phyloP scores from a whole-genome alignment of 2,329 filamentous ascomycete species.

The Lachnellula arida region DNA sequence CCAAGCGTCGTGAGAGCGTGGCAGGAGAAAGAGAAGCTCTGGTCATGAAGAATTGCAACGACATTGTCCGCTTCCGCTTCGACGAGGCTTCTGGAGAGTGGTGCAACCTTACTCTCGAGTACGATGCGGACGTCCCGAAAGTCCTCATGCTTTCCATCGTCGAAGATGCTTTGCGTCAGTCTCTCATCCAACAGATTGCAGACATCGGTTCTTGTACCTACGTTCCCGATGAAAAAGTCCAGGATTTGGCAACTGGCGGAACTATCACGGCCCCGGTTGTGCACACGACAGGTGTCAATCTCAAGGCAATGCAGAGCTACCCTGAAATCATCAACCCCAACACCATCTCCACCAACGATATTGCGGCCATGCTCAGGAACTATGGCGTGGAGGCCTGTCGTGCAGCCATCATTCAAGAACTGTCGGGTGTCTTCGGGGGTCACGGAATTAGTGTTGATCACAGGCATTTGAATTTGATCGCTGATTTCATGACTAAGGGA shows the following conservation, averaged over 20 bases:
- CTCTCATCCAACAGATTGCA: conserved; percentile 81
- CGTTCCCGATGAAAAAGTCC: conserved; percentile 54
- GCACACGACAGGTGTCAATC: conserved; percentile 79
- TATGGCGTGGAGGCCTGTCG: conserved; percentile 96
- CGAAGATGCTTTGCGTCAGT: conserved; percentile 70
- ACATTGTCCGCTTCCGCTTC: conserved; percentile 74
- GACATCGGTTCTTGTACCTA: conserved; percentile 70
- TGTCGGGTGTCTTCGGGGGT: conserved; percentile 77
- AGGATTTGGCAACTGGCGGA: conserved; percentile 44
- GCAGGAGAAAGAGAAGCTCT: conserved; percentile 50
- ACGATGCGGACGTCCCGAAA: conserved; percentile 76
- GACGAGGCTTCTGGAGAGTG: conserved; percentile 68
- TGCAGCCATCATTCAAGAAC: conserved; percentile 78
- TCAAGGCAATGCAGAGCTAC: conserved; percentile 86
- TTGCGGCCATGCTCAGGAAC: conserved; percentile 73
- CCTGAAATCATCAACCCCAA: conserved; percentile 82
- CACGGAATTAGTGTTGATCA: conserved; percentile 92
- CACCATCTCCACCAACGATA: conserved; percentile 86
- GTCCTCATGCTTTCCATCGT: conserved; percentile 89
- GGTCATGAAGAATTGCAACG: conserved; percentile 57
- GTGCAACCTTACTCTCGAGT: conserved; percentile 80
- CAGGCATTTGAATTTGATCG: conserved; percentile 90
- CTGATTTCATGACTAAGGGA: conserved; percentile 94
- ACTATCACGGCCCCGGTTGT: conserved; percentile 53
- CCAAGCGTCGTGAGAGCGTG: conserved; percentile 19